Conservation (phyloP, 164 flowering plant genomes). For the Liquidambar formosana region DNA sequence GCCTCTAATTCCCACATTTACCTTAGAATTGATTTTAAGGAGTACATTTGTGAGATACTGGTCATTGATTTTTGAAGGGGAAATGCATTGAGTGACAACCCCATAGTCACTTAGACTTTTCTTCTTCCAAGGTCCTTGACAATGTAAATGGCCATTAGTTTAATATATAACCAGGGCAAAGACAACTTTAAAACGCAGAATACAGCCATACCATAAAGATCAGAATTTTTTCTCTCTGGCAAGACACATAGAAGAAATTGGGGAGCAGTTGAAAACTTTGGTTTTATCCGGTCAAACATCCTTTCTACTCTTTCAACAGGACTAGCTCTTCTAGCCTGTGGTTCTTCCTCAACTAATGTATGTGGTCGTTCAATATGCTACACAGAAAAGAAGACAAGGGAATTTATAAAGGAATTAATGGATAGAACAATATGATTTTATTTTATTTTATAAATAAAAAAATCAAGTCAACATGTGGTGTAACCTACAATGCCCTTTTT, state of each 20-base stretch:
- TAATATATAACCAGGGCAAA: background rate
- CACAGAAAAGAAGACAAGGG: conserved; percentile 3
- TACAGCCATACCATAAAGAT: conserved; percentile 66
- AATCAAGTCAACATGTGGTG: background rate
- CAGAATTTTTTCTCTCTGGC: conserved; percentile 74
- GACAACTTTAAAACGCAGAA: conserved; percentile 4
- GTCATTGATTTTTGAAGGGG: conserved; percentile 70
- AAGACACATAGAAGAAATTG: conserved; percentile 72
- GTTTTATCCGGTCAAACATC: conserved; percentile 62
- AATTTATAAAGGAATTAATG: background rate
- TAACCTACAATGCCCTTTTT: conserved; percentile 69
- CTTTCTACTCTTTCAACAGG: conserved; percentile 67
- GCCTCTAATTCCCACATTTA: conserved; percentile 17
- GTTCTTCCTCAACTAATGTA: conserved; percentile 76
- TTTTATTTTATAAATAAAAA: too few relatives aligned
- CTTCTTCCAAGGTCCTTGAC: conserved; percentile 91
- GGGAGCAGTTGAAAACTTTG: conserved; percentile 59
- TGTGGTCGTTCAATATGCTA: conserved; percentile 72
- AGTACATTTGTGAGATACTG: conserved; percentile 84
- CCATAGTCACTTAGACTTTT: conserved; percentile 64
- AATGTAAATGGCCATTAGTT: conserved; percentile 6
- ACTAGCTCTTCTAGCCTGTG: conserved; percentile 33
- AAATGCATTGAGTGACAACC: conserved; percentile 65
- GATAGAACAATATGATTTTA: too few relatives aligned
- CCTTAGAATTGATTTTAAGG: conserved; percentile 89